phyloP scores from a whole-genome alignment of 352 stramenopile species.

The Plasmopara halstedii region DNA sequence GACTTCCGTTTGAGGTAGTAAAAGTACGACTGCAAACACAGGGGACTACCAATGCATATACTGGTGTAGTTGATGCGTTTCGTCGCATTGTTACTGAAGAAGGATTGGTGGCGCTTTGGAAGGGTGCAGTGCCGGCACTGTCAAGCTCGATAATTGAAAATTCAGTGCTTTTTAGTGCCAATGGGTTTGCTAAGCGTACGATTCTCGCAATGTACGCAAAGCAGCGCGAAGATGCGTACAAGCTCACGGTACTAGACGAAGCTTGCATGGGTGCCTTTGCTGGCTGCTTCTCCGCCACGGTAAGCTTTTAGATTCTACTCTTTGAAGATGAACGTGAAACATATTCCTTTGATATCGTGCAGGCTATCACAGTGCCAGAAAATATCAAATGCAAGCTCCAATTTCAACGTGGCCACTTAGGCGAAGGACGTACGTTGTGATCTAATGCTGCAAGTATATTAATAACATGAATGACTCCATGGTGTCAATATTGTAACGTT shows the following conservation, averaged over 20 bases:
- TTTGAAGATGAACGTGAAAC: too few relatives aligned
- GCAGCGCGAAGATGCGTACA: constrained; percentile 35
- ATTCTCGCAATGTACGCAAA: constrained; percentile 52
- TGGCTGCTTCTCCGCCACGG: constrained; percentile 80
- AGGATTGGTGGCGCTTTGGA: constrained; percentile 72
- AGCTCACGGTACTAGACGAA: constrained; percentile 75
- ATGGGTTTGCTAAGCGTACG: constrained; percentile 66
- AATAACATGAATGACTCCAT: not conserved
- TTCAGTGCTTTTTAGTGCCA: constrained; percentile 84
- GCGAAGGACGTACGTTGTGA: constrained; percentile 40
- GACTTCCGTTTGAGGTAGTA: constrained; percentile 83
- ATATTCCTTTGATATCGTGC: constrained; percentile 1
- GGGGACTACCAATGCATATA: constrained; percentile 46
- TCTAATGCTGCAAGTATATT: not conserved
- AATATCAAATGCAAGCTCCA: constrained; percentile 85
- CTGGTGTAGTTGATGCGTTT: constrained; percentile 57
- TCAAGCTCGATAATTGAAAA: constrained; percentile 87
- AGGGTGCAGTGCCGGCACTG: constrained; percentile 79
- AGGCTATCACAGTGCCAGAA: constrained; percentile 81
- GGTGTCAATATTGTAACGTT: too few relatives aligned
- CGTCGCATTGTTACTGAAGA: constrained; percentile 67
- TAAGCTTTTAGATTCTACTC: too few relatives aligned
- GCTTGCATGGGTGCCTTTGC: constrained; percentile 73
- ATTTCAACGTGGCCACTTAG: constrained; percentile 59
- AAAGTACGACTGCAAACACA: constrained; percentile 85